Percentiles rank a stretch among this genome's conserved stretches.
Evolutionary conservation across 2,329 filamentous ascomycete species (phyloP).

Genomic region (Sporothrix dimorphospora): DNA sequence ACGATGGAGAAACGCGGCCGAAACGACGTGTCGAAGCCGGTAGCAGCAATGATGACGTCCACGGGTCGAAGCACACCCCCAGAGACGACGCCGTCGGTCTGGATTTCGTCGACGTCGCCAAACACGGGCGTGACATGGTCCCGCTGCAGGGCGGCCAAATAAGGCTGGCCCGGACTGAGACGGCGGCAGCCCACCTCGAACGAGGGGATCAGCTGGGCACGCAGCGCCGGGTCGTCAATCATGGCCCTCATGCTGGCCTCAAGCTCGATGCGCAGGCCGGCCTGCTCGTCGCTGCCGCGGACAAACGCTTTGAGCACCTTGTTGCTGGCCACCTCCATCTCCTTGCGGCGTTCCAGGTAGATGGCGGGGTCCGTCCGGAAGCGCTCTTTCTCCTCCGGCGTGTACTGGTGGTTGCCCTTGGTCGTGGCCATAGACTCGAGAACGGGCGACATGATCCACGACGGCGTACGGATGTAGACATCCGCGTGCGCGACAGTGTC

Average conservation of each 20-base stretch:
- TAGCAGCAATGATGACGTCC: constrained; percentile 61
- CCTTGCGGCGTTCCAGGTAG: constrained; percentile 8
- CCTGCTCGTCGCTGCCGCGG: constrained; percentile 12
- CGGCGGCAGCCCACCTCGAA: constrained; percentile 50
- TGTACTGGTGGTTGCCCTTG: constrained; percentile 19
- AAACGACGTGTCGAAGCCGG: constrained; percentile 59
- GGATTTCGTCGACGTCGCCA: constrained; percentile 49
- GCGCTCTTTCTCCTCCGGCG: constrained; percentile 7
- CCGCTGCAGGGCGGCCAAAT: constrained; percentile 47
- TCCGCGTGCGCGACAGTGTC: constrained; percentile 42
- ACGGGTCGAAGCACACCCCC: constrained; percentile 52
- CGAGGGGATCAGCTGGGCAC: constrained; percentile 50
- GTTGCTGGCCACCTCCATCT: constrained; percentile 21
- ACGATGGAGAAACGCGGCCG: constrained; percentile 54
- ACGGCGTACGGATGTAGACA: constrained; percentile 39
- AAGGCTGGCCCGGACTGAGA: constrained; percentile 54
- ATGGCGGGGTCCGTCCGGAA: neutral
- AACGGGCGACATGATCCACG: constrained; percentile 32
- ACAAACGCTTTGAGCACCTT: constrained; percentile 16
- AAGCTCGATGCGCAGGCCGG: neutral
- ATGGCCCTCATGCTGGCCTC: constrained; percentile 36
- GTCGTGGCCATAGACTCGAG: constrained; percentile 2
- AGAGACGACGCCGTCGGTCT: constrained; percentile 50
- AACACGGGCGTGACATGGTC: constrained; percentile 41
- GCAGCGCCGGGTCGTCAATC: neutral